phyloP scores from a whole-genome alignment of 495 filamentous ascomycete genomes.

The Aspergillus funiculosus region DNA sequence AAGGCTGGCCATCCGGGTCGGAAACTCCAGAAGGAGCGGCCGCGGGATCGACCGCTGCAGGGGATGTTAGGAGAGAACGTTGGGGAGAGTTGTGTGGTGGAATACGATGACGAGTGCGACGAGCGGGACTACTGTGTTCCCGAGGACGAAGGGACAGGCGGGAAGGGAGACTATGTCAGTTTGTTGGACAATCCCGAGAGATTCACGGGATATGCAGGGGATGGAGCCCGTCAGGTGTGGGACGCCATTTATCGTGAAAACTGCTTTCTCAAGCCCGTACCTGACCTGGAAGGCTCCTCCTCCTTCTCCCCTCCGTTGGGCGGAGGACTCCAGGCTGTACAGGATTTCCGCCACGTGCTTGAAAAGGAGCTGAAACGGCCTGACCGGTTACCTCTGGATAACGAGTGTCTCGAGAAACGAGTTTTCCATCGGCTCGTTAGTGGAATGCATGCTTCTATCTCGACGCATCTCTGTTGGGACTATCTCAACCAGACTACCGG shows the following conservation, averaged over 20 bases:
- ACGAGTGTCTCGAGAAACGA: conserved; percentile 93
- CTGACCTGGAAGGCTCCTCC: conserved; percentile 35
- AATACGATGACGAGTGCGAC: conserved; percentile 97
- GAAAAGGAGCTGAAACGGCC: conserved; percentile 64
- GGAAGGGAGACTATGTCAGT: conserved; percentile 94
- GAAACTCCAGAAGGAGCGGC: conserved; percentile 58
- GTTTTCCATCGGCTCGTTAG: conserved; percentile 93
- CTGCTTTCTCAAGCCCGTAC: conserved; percentile 72
- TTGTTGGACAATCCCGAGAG: conserved; percentile 90
- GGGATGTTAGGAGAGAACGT: conserved; percentile 80
- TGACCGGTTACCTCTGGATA: conserved; percentile 66
- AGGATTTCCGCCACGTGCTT: conserved; percentile 78
- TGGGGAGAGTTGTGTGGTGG: conserved; percentile 91
- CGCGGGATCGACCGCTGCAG: conserved; percentile 66
- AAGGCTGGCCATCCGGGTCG: conserved; percentile 81
- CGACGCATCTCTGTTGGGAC: conserved; percentile 92
- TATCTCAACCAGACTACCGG: conserved; percentile 94
- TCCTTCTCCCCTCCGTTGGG: conserved; percentile 24
- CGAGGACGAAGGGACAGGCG: conserved; percentile 80
- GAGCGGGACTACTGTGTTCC: conserved; percentile 96
- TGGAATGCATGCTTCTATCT: conserved; percentile 97
- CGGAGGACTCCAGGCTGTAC: conserved; percentile 56
- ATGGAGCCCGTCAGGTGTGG: conserved; percentile 82
- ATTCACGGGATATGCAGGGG: conserved; percentile 88
- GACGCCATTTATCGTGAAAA: conserved; percentile 96